These are phyloP conservation scores for Lichtheimia ornata DNA, from an alignment of 371 early-diverging fungal genomes.

Conservation along the genomic window DNA sequence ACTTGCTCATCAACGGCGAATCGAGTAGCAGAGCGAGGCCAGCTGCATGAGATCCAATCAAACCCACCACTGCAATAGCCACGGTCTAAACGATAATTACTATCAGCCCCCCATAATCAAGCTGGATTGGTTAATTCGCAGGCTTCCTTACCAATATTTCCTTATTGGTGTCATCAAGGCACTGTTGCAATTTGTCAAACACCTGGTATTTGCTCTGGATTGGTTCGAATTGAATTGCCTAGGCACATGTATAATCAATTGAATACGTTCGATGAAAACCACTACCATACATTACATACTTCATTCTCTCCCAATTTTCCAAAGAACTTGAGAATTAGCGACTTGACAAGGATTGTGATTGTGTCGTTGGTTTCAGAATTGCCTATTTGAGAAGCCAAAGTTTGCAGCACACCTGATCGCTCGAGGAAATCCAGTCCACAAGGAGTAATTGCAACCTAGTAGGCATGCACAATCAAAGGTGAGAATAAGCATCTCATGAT, in stretches of 20 bases:
- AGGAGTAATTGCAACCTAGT: constrained; percentile 35
- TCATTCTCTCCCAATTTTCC: constrained; percentile 38
- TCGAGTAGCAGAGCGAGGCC: constrained; percentile 28
- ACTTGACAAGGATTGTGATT: constrained; percentile 33
- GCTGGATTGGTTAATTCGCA: too few species aligned
- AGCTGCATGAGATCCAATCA: constrained; percentile 34
- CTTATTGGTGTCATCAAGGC: constrained; percentile 26
- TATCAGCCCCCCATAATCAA: too few species aligned
- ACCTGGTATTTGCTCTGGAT: constrained; percentile 30
- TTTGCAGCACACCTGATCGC: constrained; percentile 30
- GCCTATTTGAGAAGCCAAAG: constrained; percentile 27
- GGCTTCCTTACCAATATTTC: constrained; percentile 37
- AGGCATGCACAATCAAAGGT: neutral
- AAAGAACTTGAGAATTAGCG: constrained; percentile 45
- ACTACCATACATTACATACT: constrained; percentile 1
- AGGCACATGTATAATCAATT: neutral
- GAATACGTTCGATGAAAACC: neutral
- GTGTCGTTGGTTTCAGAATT: constrained; percentile 32
- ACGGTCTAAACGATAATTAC: constrained; percentile 24
- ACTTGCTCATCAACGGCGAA: constrained; percentile 14
- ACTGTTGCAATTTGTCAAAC: constrained; percentile 23
- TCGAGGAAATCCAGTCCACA: constrained; percentile 38
- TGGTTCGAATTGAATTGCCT: constrained; percentile 31
- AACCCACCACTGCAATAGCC: constrained; percentile 37
- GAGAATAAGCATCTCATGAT: neutral